phyloP scores from a whole-genome alignment of 108 stramenopile species.

The Hondaea fermentalgiana region DNA sequence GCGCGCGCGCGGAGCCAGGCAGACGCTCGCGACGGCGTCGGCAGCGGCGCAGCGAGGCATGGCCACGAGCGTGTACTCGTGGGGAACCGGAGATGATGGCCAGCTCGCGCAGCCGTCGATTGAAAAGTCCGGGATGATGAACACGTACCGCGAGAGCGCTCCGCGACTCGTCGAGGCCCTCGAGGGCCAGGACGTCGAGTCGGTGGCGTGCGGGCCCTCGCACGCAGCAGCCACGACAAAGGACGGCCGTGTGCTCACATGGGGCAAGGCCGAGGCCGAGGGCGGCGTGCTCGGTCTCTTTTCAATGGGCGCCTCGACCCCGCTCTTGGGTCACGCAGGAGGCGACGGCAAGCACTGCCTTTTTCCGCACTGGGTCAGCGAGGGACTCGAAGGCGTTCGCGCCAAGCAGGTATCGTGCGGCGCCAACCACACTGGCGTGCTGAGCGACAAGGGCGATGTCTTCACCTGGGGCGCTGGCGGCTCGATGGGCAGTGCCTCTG shows the following conservation, averaged over 20 bases:
- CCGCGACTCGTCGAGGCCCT: not conserved
- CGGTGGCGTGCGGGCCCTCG: not conserved
- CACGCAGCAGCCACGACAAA: not conserved
- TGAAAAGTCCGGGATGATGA: not conserved
- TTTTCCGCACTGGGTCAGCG: not conserved
- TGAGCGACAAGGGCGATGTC: conserved; percentile 27
- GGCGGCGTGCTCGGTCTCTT: not conserved
- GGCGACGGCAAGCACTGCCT: not conserved
- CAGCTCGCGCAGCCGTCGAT: conserved; percentile 24
- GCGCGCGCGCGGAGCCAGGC: not conserved
- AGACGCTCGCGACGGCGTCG: not conserved
- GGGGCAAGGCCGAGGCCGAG: not conserved
- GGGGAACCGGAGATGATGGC: conserved; percentile 22
- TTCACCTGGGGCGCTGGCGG: conserved; percentile 45
- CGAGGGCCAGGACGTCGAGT: not conserved
- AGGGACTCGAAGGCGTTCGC: conserved; percentile 25
- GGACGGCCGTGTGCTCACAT: conserved; percentile 12
- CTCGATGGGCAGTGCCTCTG: conserved; percentile 31
- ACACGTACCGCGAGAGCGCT: not conserved
- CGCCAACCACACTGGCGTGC: conserved; percentile 29
- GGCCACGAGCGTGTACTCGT: conserved; percentile 17
- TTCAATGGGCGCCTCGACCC: not conserved
- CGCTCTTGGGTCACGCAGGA: not conserved
- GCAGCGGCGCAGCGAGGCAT: not conserved
- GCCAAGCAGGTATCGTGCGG: conserved; percentile 26